A percentile compares a stretch with the other conserved stretches of the same genome.
These are phyloP conservation scores for Talaromyces liani DNA, from an alignment of 495 filamentous ascomycete genomes.

Conservation along the genomic window DNA sequence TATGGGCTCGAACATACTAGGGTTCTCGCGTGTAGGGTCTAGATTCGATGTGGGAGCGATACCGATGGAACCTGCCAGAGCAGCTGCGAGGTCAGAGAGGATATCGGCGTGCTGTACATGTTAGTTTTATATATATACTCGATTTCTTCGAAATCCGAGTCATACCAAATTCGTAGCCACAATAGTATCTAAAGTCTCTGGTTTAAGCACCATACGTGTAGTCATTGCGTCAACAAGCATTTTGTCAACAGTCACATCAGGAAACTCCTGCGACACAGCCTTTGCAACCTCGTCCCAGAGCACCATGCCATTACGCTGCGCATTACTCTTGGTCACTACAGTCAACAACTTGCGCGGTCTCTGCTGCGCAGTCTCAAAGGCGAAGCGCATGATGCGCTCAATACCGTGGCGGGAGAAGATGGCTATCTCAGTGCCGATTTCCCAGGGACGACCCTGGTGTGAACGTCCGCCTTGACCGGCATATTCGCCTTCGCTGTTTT, in stretches of 20 bases:
- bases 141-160: too few relatives aligned
- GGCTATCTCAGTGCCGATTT: constrained; percentile 38
- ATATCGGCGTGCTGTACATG: constrained; percentile 35
- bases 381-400: constrained; percentile 42
- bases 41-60: constrained; percentile 49
- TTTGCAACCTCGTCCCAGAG: constrained; percentile 41
- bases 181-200: constrained; percentile 40
- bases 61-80: constrained; percentile 40
- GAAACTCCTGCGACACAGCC: constrained; percentile 32
- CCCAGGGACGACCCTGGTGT: constrained; percentile 35
- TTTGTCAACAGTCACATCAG: constrained; percentile 40
- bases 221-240: constrained; percentile 50
- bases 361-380: constrained; percentile 34
- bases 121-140: neutral
- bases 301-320: constrained; percentile 43
- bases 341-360: constrained; percentile 35
- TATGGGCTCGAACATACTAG: constrained; percentile 55
- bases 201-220: constrained; percentile 39
- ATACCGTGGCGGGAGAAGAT: constrained; percentile 41
- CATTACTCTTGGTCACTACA: constrained; percentile 46
- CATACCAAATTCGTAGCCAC: constrained; percentile 40
- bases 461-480: constrained; percentile 41
- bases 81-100: constrained; percentile 43
- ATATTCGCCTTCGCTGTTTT: constrained; percentile 46
- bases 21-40: constrained; percentile 48